Conservation (phyloP, 148 eudicot species). For the Pouteria glomerata region DNA sequence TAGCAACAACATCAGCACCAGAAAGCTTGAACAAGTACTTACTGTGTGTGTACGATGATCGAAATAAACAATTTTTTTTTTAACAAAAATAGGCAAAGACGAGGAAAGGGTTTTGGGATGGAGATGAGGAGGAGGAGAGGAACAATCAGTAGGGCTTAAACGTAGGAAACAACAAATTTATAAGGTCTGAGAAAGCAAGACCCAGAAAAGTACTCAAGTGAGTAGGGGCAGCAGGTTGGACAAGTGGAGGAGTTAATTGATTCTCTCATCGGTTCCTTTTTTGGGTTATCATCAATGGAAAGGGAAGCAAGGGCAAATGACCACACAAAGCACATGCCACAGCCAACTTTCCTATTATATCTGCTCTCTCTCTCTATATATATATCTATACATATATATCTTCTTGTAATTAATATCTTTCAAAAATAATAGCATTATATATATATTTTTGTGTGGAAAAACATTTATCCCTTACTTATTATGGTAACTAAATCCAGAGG, state of each 20-base stretch:
- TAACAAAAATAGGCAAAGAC: not conserved
- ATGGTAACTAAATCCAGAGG: too few species aligned
- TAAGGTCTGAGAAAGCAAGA: not conserved
- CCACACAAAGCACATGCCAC: not conserved
- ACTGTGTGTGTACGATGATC: not conserved
- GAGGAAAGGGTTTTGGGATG: constrained; percentile 13
- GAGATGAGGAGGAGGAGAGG: not conserved
- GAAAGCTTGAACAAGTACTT: not conserved
- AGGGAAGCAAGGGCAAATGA: constrained; percentile 18
- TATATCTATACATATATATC: too few species aligned
- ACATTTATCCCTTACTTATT: too few species aligned
- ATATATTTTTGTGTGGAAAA: too few species aligned
- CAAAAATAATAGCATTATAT: too few species aligned
- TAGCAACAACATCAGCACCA: not conserved
- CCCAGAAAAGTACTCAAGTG: too few species aligned
- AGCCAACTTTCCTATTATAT: constrained; percentile 33
- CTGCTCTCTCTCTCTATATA: not conserved
- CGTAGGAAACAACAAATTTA: not conserved
- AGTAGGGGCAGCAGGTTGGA: not conserved
- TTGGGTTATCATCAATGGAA: constrained; percentile 19
- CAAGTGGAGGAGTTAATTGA: constrained; percentile 21
- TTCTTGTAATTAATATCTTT: too few species aligned
- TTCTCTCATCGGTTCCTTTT: not conserved
- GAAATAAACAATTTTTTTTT: not conserved
- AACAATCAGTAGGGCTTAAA: not conserved